These are phyloP conservation scores for Annulohypoxylon maeteangense DNA, from an alignment of 495 filamentous ascomycete species.

Conservation along the genomic window DNA sequence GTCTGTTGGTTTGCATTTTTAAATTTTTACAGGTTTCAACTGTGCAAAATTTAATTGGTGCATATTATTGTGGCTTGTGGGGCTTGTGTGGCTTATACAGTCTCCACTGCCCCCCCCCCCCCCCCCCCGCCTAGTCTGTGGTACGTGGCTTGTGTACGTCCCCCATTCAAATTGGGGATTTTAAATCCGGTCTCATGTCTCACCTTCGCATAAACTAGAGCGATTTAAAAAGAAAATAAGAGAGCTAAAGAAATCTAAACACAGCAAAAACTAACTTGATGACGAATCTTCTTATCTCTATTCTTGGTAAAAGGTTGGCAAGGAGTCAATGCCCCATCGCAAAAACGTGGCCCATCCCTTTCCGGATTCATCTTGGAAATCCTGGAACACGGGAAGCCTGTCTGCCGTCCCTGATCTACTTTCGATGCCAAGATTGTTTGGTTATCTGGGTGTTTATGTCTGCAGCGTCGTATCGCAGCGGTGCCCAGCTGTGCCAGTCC, in stretches of 20 bases:
- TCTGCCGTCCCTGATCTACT: slow-evolving; percentile 43
- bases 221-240: slow-evolving; percentile 3
- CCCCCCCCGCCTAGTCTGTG: too few relatives aligned
- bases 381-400: slow-evolving; percentile 34
- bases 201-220: slow-evolving; percentile 1
- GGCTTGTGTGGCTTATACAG: slow-evolving; percentile 13
- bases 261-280: not conserved
- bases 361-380: slow-evolving; percentile 31
- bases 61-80: not conserved
- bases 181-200: slow-evolving; percentile 16
- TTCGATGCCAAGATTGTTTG: slow-evolving; percentile 44
- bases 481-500: not conserved
- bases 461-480: slow-evolving; percentile 36
- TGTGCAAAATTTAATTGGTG: not conserved
- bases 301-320: not conserved
- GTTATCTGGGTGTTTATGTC: slow-evolving; percentile 29
- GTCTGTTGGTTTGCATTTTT: not conserved
- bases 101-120: not conserved
- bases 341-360: slow-evolving; percentile 5
- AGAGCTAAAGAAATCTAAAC: not conserved
- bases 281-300: slow-evolving; percentile 5
- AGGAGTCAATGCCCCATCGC: slow-evolving; percentile 2
- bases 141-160: not conserved
- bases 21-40: not conserved
- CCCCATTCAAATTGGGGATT: not conserved